phyloP scores from a whole-genome alignment of 2,329 filamentous ascomycete species.

The Mariannaea sp. region DNA sequence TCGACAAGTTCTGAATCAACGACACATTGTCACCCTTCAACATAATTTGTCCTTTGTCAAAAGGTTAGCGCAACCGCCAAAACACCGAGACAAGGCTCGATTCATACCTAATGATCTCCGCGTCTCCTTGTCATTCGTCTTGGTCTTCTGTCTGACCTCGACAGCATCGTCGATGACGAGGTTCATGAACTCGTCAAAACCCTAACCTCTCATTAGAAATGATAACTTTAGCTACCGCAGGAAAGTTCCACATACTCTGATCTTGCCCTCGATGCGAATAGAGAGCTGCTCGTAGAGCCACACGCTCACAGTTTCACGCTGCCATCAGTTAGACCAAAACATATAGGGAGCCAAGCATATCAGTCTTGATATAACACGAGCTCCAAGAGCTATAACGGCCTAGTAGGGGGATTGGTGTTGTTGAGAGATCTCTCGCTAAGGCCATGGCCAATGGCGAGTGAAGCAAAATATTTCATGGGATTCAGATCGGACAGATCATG shows the following conservation, averaged over 20 bases:
- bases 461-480: neutral
- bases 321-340: conserved; percentile 34
- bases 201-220: conserved; percentile 55
- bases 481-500: neutral
- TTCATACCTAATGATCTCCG: conserved; percentile 77
- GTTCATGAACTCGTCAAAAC: conserved; percentile 99
- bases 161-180: conserved; percentile 94
- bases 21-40: conserved; percentile 90
- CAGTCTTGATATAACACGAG: neutral
- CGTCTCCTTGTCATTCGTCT: conserved; percentile 75
- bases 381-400: conserved; percentile 5
- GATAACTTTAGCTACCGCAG: neutral
- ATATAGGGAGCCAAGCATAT: neutral
- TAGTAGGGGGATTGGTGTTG: neutral
- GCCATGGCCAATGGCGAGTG: neutral
- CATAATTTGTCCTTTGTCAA: conserved; percentile 75
- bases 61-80: conserved; percentile 31
- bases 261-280: conserved; percentile 94
- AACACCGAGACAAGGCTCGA: neutral
- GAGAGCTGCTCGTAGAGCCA: conserved; percentile 97
- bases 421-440: neutral
- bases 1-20: conserved; percentile 66
- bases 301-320: conserved; percentile 84
- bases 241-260: conserved; percentile 67
- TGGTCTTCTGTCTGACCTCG: conserved; percentile 85